A percentile compares a stretch with the other conserved stretches of the same genome.
Conservation (phyloP, 257 asterid species). For the Solanum corneliomulleri region DNA sequence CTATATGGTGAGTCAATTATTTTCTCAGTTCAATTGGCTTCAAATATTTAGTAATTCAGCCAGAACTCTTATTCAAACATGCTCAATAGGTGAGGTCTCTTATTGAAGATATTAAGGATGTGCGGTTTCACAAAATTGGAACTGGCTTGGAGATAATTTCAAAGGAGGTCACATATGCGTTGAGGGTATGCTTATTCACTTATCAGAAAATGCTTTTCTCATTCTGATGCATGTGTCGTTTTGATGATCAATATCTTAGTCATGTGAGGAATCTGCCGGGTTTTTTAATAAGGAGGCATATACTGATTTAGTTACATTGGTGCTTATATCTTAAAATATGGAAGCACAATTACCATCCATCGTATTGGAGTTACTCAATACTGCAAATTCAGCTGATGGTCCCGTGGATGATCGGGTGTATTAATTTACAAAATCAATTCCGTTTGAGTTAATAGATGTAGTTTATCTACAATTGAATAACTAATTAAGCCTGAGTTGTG, state of each 20-base stretch:
- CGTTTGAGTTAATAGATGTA: not conserved
- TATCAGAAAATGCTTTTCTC: not conserved
- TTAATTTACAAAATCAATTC: not conserved
- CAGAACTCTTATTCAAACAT: slow-evolving; percentile 4
- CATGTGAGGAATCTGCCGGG: not conserved
- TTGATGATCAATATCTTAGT: not conserved
- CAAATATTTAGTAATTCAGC: not conserved
- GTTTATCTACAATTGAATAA: not conserved
- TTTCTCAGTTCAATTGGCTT: not conserved
- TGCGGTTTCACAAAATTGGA: slow-evolving; percentile 86
- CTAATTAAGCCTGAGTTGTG: not conserved
- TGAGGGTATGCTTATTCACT: slow-evolving; percentile 41
- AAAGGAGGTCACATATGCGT: slow-evolving; percentile 53
- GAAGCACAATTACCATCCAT: not conserved
- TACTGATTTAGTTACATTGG: not conserved
- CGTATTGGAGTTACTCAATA: not conserved
- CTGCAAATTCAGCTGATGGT: not conserved
- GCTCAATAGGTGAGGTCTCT: slow-evolving; percentile 66
- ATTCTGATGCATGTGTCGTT: not conserved
- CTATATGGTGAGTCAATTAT: slow-evolving; percentile 59
- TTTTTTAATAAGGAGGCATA: not conserved
- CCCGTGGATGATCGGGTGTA: not conserved
- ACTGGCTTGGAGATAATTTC: slow-evolving; percentile 79
- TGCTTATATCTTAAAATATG: not conserved
- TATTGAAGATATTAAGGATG: slow-evolving; percentile 92